Conservation (phyloP, 106 monocot genomes). For the Platanthera zijinensis region DNA sequence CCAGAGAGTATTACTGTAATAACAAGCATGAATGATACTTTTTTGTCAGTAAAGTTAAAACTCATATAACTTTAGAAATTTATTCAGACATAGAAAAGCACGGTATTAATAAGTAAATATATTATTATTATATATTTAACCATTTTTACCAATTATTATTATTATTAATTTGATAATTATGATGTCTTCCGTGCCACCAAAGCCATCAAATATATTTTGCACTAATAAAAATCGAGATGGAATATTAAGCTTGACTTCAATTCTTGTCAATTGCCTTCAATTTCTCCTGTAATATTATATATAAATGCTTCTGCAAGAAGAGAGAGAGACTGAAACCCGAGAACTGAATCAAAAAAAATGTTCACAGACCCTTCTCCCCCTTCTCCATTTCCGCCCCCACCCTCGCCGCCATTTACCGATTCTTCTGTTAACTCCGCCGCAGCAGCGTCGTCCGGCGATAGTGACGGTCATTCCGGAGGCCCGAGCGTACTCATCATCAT, state of each 20-base stretch:
- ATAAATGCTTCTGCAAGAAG: not conserved
- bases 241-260: constrained; percentile 2
- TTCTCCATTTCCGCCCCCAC: constrained; percentile 33
- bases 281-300: not conserved
- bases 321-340: not conserved
- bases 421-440: not conserved
- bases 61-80: too few species aligned
- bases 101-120: too few species aligned
- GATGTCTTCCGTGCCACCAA: not conserved
- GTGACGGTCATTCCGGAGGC: constrained; percentile 9
- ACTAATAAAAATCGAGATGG: not conserved
- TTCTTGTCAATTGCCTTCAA: not conserved
- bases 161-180: not conserved
- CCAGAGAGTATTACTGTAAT: too few species aligned
- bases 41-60: too few species aligned
- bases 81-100: too few species aligned
- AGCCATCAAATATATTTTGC: not conserved
- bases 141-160: too few species aligned
- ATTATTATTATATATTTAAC: too few species aligned
- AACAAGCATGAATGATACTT: too few species aligned
- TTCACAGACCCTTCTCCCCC: constrained; percentile 40
- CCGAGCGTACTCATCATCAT: constrained; percentile 53
- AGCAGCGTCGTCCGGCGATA: not conserved
- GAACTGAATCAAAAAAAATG: not conserved
- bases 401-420: constrained; percentile 2